Evolutionary conservation across 305 asterid species (phyloP).

Genomic region (Withania somnifera): DNA sequence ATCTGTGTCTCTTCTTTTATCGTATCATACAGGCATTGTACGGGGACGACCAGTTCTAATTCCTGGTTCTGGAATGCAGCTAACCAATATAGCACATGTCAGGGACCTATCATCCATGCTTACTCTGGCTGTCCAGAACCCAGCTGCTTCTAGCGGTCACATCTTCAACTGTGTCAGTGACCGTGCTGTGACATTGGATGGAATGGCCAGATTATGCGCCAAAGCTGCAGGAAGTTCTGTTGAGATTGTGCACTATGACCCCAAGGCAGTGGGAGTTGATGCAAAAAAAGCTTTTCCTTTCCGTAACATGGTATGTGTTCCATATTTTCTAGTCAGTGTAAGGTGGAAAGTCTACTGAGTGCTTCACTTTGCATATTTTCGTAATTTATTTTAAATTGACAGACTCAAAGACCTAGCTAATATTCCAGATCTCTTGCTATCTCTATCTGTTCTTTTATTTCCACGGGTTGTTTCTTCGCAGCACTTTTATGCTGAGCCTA

Average conservation of each 20-base stretch:
- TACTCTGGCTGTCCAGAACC: constrained; percentile 55
- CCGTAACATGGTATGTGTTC: constrained; percentile 64
- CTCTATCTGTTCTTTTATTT: background rate
- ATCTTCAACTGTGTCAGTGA: constrained; percentile 88
- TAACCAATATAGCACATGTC: constrained; percentile 79
- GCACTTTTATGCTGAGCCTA: constrained; percentile 90
- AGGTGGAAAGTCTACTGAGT: too few species aligned
- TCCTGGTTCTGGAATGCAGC: constrained; percentile 90
- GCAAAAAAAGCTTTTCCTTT: constrained; percentile 96
- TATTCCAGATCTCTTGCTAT: background rate
- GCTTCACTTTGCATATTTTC: background rate
- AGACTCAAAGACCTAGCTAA: background rate
- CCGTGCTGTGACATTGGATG: constrained; percentile 89
- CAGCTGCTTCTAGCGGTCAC: constrained; percentile 57
- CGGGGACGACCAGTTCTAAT: constrained; percentile 70
- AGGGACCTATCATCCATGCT: constrained; percentile 87
- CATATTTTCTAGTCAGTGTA: too few species aligned
- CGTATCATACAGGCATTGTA: constrained; percentile 46
- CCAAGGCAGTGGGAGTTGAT: constrained; percentile 68
- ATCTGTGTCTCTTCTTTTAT: background rate
- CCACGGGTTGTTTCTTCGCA: constrained; percentile 24
- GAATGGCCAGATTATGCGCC: constrained; percentile 77
- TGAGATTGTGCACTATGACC: constrained; percentile 83
- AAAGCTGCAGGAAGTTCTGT: constrained; percentile 68
- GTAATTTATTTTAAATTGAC: background rate